A percentile compares a stretch with the other conserved stretches of the same genome.
Conservation (phyloP, 108 stramenopile species). For the Conticribra guillardii region DNA sequence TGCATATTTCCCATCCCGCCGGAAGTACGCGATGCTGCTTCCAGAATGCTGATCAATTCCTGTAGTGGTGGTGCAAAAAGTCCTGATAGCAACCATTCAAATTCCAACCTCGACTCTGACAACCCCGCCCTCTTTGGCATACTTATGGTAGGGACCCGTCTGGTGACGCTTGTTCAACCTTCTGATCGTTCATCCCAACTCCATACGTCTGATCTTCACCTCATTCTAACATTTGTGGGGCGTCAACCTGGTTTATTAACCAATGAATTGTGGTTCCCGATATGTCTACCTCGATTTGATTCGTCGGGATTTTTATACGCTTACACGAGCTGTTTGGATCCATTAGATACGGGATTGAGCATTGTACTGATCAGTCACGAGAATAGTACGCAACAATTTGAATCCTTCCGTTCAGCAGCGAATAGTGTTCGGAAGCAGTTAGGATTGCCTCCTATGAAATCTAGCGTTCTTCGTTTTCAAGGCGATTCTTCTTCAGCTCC, state of each 20-base stretch:
- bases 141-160: conserved; percentile 55
- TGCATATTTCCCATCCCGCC: conserved; percentile 64
- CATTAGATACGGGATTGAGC: conserved; percentile 47
- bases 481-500: conserved; percentile 28
- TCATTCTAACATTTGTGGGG: conserved; percentile 68
- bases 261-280: conserved; percentile 81
- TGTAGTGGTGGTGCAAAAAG: conserved; percentile 19
- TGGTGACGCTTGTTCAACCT: conserved; percentile 73
- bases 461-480: conserved; percentile 24
- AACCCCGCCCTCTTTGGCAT: conserved; percentile 64
- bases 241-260: conserved; percentile 57
- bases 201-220: conserved; percentile 69
- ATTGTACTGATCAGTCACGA: conserved; percentile 62
- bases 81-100: conserved; percentile 11
- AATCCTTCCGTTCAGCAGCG: conserved; percentile 59
- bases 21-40: conserved; percentile 65
- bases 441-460: conserved; percentile 48
- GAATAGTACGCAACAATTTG: conserved; percentile 76
- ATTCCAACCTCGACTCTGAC: conserved; percentile 4
- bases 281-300: conserved; percentile 82
- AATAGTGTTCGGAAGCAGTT: conserved; percentile 40
- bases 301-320: conserved; percentile 79
- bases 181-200: conserved; percentile 63
- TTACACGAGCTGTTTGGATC: conserved; percentile 67
- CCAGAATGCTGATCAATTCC: conserved; percentile 43